Evolutionary conservation across 257 asterid species (phyloP).

Genomic region (Nicotiana attenuata): DNA sequence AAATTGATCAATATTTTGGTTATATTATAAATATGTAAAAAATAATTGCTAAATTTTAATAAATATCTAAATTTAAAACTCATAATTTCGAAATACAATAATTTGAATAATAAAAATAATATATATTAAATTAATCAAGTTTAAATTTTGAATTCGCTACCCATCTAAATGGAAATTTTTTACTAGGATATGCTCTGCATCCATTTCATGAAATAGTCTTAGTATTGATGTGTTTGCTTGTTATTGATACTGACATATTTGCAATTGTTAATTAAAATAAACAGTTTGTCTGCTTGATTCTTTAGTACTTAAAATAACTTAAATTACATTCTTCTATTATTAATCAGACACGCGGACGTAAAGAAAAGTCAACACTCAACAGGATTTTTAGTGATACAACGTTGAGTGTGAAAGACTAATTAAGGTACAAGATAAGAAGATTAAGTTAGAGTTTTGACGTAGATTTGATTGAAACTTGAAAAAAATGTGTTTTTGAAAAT

Average conservation of each 20-base stretch:
- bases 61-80: not conserved
- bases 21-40: not conserved
- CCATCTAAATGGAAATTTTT: too few species aligned
- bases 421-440: too few species aligned
- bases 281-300: not conserved
- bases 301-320: not conserved
- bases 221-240: not conserved
- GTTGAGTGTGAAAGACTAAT: not conserved
- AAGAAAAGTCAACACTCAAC: not conserved
- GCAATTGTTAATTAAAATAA: not conserved
- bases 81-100: not conserved
- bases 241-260: not conserved
- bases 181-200: too few species aligned
- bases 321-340: not conserved
- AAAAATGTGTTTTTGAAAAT: too few species aligned
- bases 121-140: too few species aligned
- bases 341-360: not conserved
- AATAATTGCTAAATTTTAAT: not conserved
- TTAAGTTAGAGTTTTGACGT: too few species aligned
- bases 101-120: not conserved
- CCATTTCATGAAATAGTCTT: not conserved
- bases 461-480: too few species aligned
- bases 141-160: too few species aligned
- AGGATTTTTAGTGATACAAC: not conserved
- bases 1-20: not conserved